phyloP scores from a whole-genome alignment of 352 stramenopile species.

The Pythium volutum region DNA sequence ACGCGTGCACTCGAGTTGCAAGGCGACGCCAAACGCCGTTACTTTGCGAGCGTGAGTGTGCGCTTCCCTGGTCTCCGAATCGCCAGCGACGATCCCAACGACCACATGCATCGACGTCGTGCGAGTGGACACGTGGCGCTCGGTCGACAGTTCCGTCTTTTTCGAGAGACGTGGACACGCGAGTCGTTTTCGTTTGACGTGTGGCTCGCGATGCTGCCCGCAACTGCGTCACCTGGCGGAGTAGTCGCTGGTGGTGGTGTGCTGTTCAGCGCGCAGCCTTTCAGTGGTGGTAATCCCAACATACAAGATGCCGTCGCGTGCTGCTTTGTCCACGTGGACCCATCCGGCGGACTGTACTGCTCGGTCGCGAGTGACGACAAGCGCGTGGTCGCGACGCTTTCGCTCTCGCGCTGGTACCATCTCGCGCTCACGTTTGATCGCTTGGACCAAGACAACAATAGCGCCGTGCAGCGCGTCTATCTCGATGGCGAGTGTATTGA shows the following conservation, averaged over 20 bases:
- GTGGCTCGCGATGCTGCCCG: slow-evolving; percentile 19
- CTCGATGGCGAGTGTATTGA: slow-evolving; percentile 23
- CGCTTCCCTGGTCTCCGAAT: too few relatives aligned
- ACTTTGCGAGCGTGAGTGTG: too few relatives aligned
- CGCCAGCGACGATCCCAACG: too few relatives aligned
- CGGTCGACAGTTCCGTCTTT: too few relatives aligned
- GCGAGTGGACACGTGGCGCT: too few relatives aligned
- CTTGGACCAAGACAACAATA: neutral
- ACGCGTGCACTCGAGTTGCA: too few relatives aligned
- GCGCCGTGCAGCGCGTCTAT: slow-evolving; percentile 20
- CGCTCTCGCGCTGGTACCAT: slow-evolving; percentile 34
- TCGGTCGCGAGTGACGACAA: slow-evolving; percentile 12
- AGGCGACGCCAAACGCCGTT: too few relatives aligned
- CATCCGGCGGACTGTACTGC: slow-evolving; percentile 21
- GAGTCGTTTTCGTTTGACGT: slow-evolving; percentile 17
- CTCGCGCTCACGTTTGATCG: slow-evolving; percentile 27
- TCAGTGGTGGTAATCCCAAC: too few relatives aligned
- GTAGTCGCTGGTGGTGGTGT: slow-evolving; percentile 1
- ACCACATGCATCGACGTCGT: too few relatives aligned
- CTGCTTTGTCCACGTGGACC: slow-evolving; percentile 24
- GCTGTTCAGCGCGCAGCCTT: slow-evolving; percentile 18
- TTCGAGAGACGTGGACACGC: too few relatives aligned
- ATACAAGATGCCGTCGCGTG: slow-evolving; percentile 11
- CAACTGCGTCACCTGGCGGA: neutral
- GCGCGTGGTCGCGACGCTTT: slow-evolving; percentile 9